A percentile compares a stretch with the other conserved stretches of the same genome.
These are phyloP conservation scores for Rhinocladiella similis DNA, from an alignment of 2,329 filamentous ascomycete genomes.

Conservation along the genomic window DNA sequence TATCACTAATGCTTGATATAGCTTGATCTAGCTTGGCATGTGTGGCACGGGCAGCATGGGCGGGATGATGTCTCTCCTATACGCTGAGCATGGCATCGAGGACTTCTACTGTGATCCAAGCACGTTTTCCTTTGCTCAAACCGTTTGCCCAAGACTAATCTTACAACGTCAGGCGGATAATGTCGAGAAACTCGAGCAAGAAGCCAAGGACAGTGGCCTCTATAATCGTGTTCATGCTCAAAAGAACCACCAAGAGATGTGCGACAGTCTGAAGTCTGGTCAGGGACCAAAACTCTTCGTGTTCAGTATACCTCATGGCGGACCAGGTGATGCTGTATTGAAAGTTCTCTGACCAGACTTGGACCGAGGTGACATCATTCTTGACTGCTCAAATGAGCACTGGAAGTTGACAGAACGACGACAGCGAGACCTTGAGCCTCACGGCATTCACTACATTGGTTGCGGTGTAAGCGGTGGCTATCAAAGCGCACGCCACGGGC, in stretches of 20 bases:
- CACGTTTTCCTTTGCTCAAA: neutral
- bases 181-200: constrained; percentile 46
- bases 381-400: constrained; percentile 69
- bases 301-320: constrained; percentile 54
- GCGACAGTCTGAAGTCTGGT: constrained; percentile 44
- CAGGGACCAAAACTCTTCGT: constrained; percentile 50
- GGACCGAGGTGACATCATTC: constrained; percentile 62
- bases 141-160: neutral
- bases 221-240: constrained; percentile 35
- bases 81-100: constrained; percentile 57
- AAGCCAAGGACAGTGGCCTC: constrained; percentile 34
- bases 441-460: constrained; percentile 66
- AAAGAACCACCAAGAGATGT: constrained; percentile 52
- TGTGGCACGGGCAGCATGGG: constrained; percentile 60
- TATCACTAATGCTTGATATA: constrained; percentile 5
- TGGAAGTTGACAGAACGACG: constrained; percentile 64
- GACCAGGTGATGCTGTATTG: constrained; percentile 40
- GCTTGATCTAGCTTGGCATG: constrained; percentile 23
- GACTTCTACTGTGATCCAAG: constrained; percentile 58
- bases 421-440: constrained; percentile 56
- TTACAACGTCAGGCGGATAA: constrained; percentile 36
- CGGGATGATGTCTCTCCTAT: constrained; percentile 59
- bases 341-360: constrained; percentile 43
- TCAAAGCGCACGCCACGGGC: constrained; percentile 64
- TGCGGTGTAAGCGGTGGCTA: constrained; percentile 70